These are phyloP conservation scores for Silene uniflora DNA, from an alignment of 148 eudicot genomes.

Conservation along the genomic window DNA sequence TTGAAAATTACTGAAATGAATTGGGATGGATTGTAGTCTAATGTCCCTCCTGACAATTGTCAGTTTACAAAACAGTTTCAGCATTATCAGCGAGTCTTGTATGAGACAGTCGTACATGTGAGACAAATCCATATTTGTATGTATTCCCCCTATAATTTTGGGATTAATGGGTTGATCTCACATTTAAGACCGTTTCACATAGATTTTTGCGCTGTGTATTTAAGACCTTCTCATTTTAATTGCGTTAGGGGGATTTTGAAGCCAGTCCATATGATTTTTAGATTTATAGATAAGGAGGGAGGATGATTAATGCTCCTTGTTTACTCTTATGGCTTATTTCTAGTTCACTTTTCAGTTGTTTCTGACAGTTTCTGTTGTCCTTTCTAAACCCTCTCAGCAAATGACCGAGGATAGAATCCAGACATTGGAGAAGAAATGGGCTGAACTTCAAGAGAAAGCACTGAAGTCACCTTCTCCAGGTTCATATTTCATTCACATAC, in stretches of 20 bases:
- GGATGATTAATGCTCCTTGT: not conserved
- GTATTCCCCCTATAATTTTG: too few species aligned
- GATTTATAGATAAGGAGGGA: not conserved
- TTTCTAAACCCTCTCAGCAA: conserved; percentile 36
- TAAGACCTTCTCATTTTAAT: not conserved
- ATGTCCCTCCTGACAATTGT: not conserved
- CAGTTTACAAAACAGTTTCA: not conserved
- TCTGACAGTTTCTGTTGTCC: conserved; percentile 17
- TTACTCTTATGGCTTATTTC: not conserved
- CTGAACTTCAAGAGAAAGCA: conserved; percentile 70
- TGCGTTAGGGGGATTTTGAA: not conserved
- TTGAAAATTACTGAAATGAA: not conserved
- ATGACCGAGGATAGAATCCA: conserved; percentile 58
- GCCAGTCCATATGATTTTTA: not conserved
- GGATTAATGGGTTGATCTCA: not conserved
- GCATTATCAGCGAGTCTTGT: not conserved
- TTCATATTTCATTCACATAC: conserved; percentile 22
- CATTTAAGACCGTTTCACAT: not conserved
- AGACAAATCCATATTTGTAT: too few species aligned
- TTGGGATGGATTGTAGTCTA: not conserved
- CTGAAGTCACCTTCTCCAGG: conserved; percentile 90
- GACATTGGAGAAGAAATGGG: conserved; percentile 72
- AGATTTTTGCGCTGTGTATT: too few species aligned
- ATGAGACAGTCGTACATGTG: not conserved
- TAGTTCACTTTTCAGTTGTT: not conserved